Evolutionary conservation across 2,329 filamentous ascomycete species (phyloP), one percentile per base, ranked within the genome.

Genomic region (Dactylellina sp.): DNA sequence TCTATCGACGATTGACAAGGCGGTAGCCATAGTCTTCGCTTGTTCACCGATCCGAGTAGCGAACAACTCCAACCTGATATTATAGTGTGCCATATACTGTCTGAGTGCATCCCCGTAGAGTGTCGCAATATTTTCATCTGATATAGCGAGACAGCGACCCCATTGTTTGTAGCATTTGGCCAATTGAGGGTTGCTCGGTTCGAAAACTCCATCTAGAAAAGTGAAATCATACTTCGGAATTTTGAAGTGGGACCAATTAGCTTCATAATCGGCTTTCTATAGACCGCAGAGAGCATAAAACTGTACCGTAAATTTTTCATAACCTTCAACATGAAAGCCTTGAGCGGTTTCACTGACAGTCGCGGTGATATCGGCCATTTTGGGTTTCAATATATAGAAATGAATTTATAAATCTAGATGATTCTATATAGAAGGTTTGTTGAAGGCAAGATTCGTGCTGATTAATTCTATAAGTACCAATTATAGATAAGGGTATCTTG

Each of bases 21-120:
- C 84, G 0, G 89, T 91, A 25, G 90, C 87, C 78, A 91, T 89
- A 0, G 86, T 89, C 84, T 91, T 91, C 44, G 89, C 89, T 81
- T 91, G 91, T 80, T 91, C 89, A 11, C 89, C 89, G 79, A 91
- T 90, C 82, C 88, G 89, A 71, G 88, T 91, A 83, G 89, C 88
- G 81, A 91, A 89, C 52, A 91, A 85, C 77, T 85, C 86, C 61
- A 91, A 83, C 20, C 86, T 81, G 49, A 91, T 83, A 16, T 84
- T 83, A 80, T 90, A 83, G 78, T 90, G 86, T 59, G 87, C 83
- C 79, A 91, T 91, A 81, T 91, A 91, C 57, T 82, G 80, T 80
- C 89, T 84, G 82, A 91, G 88, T 81, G 87, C 83, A 72, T 85
- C 81, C 52, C 89, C 89, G 76, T 91, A 91, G 14, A 91, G 80